Evolutionary conservation across 139 green algal genomes (phyloP).

Genomic region (Chlamydomonas sp.): DNA sequence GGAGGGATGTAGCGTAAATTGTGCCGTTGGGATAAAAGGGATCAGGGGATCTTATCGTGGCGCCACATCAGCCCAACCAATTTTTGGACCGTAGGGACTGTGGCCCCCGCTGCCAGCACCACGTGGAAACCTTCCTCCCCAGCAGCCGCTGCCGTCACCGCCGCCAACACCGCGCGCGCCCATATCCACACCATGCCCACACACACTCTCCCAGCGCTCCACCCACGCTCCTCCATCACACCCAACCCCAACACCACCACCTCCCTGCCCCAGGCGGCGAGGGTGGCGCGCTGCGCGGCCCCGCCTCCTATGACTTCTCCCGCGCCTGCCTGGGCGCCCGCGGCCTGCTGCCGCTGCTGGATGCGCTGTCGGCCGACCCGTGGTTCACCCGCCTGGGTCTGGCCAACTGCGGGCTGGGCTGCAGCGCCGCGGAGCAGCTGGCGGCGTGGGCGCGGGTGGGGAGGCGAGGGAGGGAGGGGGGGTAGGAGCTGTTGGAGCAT

Average conservation of each 20-base stretch:
- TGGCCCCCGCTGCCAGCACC: not conserved
- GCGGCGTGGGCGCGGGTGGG: constrained; percentile 22
- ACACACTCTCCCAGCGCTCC: not conserved
- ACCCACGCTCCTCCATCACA: not conserved
- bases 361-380: constrained; percentile 24
- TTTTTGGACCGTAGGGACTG: not conserved
- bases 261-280: too few species aligned
- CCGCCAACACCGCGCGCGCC: not conserved
- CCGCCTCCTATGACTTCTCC: constrained; percentile 38
- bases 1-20: not conserved
- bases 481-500: not conserved
- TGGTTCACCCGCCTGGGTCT: constrained; percentile 32
- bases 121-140: not conserved
- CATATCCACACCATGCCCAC: not conserved
- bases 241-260: not conserved
- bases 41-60: not conserved
- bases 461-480: not conserved
- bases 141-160: not conserved
- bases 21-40: not conserved
- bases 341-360: constrained; percentile 42
- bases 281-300: not conserved
- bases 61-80: not conserved
- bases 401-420: constrained; percentile 25
- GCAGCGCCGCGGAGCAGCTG: constrained; percentile 24
- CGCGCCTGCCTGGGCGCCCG: constrained; percentile 42